These are phyloP conservation scores for Oryza brachyantha DNA, from an alignment of 176 grass and related monocot species.

Conservation along the genomic window DNA sequence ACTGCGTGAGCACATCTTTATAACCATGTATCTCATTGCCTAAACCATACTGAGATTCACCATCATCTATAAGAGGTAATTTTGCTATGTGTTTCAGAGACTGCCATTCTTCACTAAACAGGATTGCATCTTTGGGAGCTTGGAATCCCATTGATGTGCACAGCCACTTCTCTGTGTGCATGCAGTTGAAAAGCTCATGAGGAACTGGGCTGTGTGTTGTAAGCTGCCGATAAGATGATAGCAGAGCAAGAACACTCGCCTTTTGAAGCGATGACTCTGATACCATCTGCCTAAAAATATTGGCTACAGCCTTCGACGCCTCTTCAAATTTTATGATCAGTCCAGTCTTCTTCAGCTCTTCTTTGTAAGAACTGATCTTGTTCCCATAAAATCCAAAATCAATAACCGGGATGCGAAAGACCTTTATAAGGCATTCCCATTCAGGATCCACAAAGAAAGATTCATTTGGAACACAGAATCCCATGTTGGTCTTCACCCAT, in stretches of 20 bases:
- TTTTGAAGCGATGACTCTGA: conserved; percentile 22
- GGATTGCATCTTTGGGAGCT: conserved; percentile 39
- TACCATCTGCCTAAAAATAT: conserved; percentile 31
- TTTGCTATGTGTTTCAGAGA: conserved; percentile 43
- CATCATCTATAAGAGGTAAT: conserved; percentile 56
- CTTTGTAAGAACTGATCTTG: conserved; percentile 36
- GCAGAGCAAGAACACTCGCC: conserved; percentile 36
- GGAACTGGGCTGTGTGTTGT: neutral
- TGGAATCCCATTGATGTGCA: conserved; percentile 45
- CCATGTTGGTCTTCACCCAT: conserved; percentile 66
- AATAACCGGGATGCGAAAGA: conserved; percentile 46
- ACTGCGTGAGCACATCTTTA: conserved; percentile 49
- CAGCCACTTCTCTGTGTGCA: conserved; percentile 51
- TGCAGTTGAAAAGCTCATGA: conserved; percentile 27
- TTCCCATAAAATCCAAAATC: conserved; percentile 56
- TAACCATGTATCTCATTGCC: conserved; percentile 47
- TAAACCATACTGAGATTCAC: conserved; percentile 24
- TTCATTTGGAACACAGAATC: conserved; percentile 39
- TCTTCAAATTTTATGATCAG: conserved; percentile 37
- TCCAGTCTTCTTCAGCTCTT: conserved; percentile 45
- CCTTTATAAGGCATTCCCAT: conserved; percentile 51
- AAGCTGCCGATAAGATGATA: conserved; percentile 44
- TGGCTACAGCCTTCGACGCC: conserved; percentile 35
- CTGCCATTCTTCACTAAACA: conserved; percentile 41
- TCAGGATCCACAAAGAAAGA: conserved; percentile 47